Percentiles rank a stretch among this genome's conserved stretches.
phyloP scores from a whole-genome alignment of 176 grass and related monocot species.

The Oryza nivara region DNA sequence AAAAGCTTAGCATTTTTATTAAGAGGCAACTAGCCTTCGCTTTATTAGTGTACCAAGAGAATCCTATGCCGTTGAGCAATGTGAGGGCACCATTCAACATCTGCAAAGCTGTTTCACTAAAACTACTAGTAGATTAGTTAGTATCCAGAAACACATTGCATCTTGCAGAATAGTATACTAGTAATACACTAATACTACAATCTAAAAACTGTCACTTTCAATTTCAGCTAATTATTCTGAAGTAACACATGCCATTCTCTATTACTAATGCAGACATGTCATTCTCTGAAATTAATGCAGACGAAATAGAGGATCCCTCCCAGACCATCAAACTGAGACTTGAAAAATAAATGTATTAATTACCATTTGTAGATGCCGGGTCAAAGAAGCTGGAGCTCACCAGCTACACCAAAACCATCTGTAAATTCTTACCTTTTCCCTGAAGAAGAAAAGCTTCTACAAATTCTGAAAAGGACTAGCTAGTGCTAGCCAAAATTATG shows the following conservation, averaged over 20 bases:
- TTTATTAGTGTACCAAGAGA: background rate
- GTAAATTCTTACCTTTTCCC: background rate
- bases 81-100: background rate
- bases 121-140: background rate
- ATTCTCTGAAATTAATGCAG: background rate
- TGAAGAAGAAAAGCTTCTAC: background rate
- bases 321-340: background rate
- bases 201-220: background rate
- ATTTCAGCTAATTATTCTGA: background rate
- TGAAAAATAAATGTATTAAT: background rate
- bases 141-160: background rate
- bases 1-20: background rate
- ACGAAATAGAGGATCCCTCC: background rate
- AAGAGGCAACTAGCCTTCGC: background rate
- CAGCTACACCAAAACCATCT: background rate
- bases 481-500: background rate
- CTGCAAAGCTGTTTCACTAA: background rate
- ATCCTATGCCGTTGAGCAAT: background rate
- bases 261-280: background rate
- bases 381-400: slow-evolving; percentile 26
- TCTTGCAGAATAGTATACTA: background rate
- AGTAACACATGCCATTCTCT: background rate
- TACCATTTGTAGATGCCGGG: slow-evolving; percentile 6
- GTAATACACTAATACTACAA: background rate
- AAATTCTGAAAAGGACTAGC: slow-evolving; percentile 12